Base-by-base conservation (phyloP, 1,284 basidiomycete species). In the Xanthoconium separans region DNA sequence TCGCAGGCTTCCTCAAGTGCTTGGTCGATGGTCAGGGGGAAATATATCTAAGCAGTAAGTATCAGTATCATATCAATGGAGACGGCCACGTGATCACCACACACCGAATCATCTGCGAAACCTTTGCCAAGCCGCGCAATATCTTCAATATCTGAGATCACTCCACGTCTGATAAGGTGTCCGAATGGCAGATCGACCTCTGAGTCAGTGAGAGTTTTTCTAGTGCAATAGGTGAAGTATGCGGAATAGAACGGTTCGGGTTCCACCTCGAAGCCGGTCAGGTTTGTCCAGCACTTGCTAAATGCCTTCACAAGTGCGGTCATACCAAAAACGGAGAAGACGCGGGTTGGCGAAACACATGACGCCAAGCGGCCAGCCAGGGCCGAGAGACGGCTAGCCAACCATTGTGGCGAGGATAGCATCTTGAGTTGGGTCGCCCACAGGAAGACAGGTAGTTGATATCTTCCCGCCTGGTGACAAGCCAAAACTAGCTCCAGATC, bases 311-410 rank as follows among this genome's bases (percentile, higher is more conserved):
- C 71, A 15, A 89, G 70, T 4, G 63, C 54, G 12, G 82, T 73
- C 10, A 75, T 75, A 2, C 83, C 82, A 59, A 89, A 91, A 13
- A 89, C 73, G 4, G 87, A 89, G 68, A 83, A 91, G 0, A 88
- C 78, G 11, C 87, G 77, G 52, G 73, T 70, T 0, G 72, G 70
- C 5, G 69, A 70, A 12, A 79, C 71, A 51, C 73, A 73, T 31
- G 54, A 60, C n/a, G 55, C 58, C 34, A 82, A 65, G 55, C 69
- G 66, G 22, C 71, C 65, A 5, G 69, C 66, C 16, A 81, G 64
- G 37, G 69, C 63, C 36, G 57, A 57, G 27, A 79, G 59, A 15
- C 75, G 72, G 43, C 69, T 69, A 7, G 44, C 44, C 22, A 77
- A 55, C 75, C 73, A 75, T 24, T 69, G 60, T n/a, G 66, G 36